phyloP scores from a whole-genome alignment of 305 asterid genomes.

The Fraxinus platypoda region DNA sequence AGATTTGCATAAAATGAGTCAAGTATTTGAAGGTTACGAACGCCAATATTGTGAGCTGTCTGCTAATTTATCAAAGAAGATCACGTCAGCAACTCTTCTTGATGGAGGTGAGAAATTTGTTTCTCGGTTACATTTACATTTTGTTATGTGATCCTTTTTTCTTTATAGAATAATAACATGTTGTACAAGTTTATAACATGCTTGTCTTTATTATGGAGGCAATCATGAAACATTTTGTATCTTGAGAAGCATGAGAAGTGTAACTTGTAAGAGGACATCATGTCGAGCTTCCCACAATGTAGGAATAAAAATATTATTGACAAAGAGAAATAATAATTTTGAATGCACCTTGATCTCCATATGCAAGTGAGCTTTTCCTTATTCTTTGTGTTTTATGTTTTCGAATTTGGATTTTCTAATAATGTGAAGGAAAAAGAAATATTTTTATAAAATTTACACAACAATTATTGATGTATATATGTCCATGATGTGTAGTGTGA shows the following conservation, averaged over 20 bases:
- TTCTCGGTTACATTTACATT: not conserved
- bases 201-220: not conserved
- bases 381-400: not conserved
- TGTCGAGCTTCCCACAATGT: not conserved
- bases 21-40: conserved; percentile 68
- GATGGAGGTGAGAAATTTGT: conserved; percentile 56
- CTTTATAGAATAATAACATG: not conserved
- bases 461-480: not conserved
- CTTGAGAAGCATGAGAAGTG: not conserved
- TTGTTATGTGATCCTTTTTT: not conserved
- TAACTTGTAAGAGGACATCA: not conserved
- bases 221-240: not conserved
- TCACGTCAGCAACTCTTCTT: conserved; percentile 49
- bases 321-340: not conserved
- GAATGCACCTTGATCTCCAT: not conserved
- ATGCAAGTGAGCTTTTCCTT: not conserved
- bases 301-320: not conserved
- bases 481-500: not conserved
- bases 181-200: not conserved
- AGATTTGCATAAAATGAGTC: conserved; percentile 44
- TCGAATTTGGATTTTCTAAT: not conserved
- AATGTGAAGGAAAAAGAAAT: not conserved
- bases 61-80: conserved; percentile 54
- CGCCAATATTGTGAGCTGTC: conserved; percentile 81
- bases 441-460: not conserved